phyloP scores from a whole-genome alignment of 1,284 basidiomycete species.

The Athelia sp. region DNA sequence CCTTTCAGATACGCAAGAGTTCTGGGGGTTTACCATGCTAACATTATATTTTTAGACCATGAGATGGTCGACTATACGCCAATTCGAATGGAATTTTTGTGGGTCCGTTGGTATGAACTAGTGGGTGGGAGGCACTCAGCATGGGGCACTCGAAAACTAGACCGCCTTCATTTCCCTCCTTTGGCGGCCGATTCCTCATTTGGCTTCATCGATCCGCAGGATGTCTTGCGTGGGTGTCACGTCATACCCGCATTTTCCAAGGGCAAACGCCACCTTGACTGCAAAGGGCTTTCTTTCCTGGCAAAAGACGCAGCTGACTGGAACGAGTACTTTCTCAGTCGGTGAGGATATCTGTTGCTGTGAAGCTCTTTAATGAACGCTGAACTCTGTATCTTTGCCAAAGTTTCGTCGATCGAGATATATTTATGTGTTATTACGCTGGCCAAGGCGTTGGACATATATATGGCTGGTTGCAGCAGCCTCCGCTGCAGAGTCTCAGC shows the following conservation, averaged over 20 bases:
- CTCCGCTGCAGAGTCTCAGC: too few relatives aligned
- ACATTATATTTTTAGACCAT: not conserved
- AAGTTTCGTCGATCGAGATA: conserved; percentile 12
- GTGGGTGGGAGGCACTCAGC: not conserved
- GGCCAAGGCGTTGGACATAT: conserved; percentile 7
- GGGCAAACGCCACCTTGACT: not conserved
- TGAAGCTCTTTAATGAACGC: not conserved
- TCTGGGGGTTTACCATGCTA: not conserved
- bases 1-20: conserved; percentile 1
- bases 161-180: conserved; percentile 9
- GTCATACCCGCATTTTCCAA: conserved; percentile 7
- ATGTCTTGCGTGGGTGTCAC: conserved; percentile 8
- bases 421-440: conserved; percentile 8
- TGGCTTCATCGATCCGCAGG: conserved; percentile 10
- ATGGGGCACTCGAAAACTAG: not conserved
- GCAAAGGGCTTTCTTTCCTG: not conserved
- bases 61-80: not conserved
- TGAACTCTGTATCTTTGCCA: not conserved
- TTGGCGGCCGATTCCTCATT: conserved; percentile 4
- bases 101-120: conserved; percentile 23
- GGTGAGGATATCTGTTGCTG: conserved; percentile 7
- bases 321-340: conserved; percentile 12
- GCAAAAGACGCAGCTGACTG: conserved; percentile 3
- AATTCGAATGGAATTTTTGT: conserved; percentile 20
- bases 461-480: not conserved